Conservation (phyloP, 2,329 filamentous ascomycete species). For the Aspergillus neoniger region DNA sequence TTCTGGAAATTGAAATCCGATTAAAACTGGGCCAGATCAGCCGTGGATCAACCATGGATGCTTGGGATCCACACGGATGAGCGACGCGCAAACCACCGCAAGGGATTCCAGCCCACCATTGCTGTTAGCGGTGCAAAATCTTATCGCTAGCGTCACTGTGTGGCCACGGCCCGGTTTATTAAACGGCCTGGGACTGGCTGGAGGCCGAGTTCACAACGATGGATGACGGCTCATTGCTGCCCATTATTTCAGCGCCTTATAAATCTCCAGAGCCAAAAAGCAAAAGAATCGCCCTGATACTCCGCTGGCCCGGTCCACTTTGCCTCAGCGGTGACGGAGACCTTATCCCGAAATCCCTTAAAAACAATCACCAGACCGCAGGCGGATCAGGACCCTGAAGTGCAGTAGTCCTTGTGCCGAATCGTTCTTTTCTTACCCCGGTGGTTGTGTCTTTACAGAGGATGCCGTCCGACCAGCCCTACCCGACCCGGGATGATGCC, state of each 20-base stretch:
- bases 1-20: constrained; percentile 4
- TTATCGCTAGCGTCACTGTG: not conserved
- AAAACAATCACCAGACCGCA: not conserved
- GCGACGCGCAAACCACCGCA: constrained; percentile 9
- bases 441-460: not conserved
- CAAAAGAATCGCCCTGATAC: not conserved
- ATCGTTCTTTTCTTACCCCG: not conserved
- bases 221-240: not conserved
- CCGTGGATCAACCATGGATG: constrained; percentile 7
- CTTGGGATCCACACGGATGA: not conserved
- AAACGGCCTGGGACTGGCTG: not conserved
- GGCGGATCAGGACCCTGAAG: not conserved
- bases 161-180: not conserved
- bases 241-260: not conserved
- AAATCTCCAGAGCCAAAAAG: not conserved
- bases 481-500: constrained; percentile 1
- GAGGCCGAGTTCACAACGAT: too few species aligned
- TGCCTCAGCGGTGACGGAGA: not conserved
- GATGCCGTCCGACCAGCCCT: not conserved
- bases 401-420: not conserved
- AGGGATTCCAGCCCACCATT: not conserved
- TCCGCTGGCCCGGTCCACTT: not conserved
- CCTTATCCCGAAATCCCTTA: not conserved
- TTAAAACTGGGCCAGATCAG: not conserved
- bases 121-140: constrained; percentile 6